phyloP scores from a whole-genome alignment of 148 eudicot genomes.

The Suaeda aralocaspica region DNA sequence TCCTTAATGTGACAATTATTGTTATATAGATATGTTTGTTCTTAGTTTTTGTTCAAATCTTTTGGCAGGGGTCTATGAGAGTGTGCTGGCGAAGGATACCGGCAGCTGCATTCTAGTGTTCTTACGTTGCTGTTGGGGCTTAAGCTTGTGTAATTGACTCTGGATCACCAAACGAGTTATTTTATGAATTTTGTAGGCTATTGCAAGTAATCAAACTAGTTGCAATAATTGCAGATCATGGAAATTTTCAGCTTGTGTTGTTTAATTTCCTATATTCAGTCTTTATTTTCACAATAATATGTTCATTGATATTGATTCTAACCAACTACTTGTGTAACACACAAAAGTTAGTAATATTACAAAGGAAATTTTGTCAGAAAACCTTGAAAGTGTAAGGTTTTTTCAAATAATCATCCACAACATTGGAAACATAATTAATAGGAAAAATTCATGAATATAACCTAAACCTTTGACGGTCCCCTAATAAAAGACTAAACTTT shows the following conservation, averaged over 20 bases:
- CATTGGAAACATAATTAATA: too few relatives aligned
- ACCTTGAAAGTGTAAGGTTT: too few relatives aligned
- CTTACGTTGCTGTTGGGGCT: slow-evolving; percentile 8
- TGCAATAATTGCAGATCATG: neutral
- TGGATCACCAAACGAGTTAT: neutral
- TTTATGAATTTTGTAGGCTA: neutral
- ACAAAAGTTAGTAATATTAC: too few relatives aligned
- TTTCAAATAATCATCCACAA: too few relatives aligned
- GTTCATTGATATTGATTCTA: neutral
- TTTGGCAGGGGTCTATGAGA: slow-evolving; percentile 28
- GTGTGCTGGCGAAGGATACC: neutral
- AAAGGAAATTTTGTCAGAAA: neutral
- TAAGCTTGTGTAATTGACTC: neutral
- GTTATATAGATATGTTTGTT: neutral
- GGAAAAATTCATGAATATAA: too few relatives aligned
- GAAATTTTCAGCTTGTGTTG: neutral
- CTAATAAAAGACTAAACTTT: too few relatives aligned
- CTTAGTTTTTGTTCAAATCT: slow-evolving; percentile 6
- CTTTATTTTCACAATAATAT: neutral
- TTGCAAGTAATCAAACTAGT: slow-evolving; percentile 3
- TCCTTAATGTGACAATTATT: neutral
- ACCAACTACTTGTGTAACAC: neutral
- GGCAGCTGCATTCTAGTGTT: slow-evolving; percentile 1
- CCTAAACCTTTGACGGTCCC: too few relatives aligned
- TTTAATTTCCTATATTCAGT: neutral